Evolutionary conservation across 1,284 basidiomycete species (phyloP).

Genomic region (Ceratobasidium sp.): DNA sequence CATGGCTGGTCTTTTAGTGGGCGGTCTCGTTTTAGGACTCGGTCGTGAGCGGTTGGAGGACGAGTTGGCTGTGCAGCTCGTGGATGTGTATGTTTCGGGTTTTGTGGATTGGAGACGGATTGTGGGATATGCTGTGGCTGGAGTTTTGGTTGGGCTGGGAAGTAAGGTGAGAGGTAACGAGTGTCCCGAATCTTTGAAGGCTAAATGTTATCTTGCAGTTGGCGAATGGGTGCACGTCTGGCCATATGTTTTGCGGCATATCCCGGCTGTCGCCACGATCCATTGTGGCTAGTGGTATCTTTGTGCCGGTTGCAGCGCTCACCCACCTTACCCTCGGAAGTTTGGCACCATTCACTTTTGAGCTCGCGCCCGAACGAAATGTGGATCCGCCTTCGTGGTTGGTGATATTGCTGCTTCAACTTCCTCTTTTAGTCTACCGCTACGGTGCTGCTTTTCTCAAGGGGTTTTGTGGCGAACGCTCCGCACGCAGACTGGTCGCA

Average conservation of each 20-base stretch:
- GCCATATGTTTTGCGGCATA: conserved; percentile 38
- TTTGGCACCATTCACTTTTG: neutral
- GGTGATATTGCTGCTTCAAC: conserved; percentile 12
- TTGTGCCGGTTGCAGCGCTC: neutral
- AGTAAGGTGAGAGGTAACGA: conserved; percentile 13
- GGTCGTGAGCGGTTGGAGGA: neutral
- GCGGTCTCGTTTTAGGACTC: conserved; percentile 10
- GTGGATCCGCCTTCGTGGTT: conserved; percentile 9
- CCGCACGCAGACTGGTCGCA: conserved; percentile 24
- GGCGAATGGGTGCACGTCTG: conserved; percentile 41
- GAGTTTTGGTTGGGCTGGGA: conserved; percentile 25
- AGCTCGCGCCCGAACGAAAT: neutral
- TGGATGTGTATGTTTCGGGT: conserved; percentile 25
- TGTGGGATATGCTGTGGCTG: conserved; percentile 10
- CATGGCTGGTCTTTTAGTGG: conserved; percentile 14
- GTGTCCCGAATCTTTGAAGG: neutral
- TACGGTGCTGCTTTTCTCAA: conserved; percentile 33
- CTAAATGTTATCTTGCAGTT: neutral
- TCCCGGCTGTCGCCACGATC: conserved; percentile 37
- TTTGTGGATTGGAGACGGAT: neutral
- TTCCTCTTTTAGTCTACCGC: conserved; percentile 15
- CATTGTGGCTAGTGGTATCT: conserved; percentile 2
- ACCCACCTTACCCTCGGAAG: conserved; percentile 7
- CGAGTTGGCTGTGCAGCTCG: neutral
- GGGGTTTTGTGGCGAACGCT: conserved; percentile 4